These are phyloP conservation scores for Pseudotulostoma volvatum DNA, from an alignment of 495 filamentous ascomycete genomes.

Conservation along the genomic window DNA sequence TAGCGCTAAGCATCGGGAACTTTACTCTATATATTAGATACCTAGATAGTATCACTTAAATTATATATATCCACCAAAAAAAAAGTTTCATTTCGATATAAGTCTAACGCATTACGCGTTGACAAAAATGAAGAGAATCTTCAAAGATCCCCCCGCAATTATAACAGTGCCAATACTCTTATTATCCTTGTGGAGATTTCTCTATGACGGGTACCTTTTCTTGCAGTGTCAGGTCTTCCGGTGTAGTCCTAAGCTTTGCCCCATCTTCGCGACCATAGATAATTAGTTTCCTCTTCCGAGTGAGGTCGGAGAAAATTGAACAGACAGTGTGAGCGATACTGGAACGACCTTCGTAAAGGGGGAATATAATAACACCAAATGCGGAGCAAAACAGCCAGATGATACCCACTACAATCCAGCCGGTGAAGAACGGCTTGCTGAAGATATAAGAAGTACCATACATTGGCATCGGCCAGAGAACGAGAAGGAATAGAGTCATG, in stretches of 20 bases:
- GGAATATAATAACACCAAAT: constrained; percentile 64
- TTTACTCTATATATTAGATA: too few species aligned
- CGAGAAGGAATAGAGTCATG: constrained; percentile 59
- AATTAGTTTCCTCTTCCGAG: constrained; percentile 34
- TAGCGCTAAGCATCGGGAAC: too few species aligned
- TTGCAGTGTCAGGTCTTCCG: constrained; percentile 17
- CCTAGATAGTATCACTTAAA: too few species aligned
- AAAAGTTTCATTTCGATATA: too few species aligned
- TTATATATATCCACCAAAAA: too few species aligned
- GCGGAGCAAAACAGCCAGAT: constrained; percentile 71
- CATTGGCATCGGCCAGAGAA: constrained; percentile 93
- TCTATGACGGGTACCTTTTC: too few species aligned
- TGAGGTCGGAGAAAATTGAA: constrained; percentile 51
- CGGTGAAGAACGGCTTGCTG: constrained; percentile 80
- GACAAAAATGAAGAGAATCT: too few species aligned
- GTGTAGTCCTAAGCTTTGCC: constrained; percentile 9
- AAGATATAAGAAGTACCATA: constrained; percentile 81
- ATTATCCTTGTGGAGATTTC: too few species aligned
- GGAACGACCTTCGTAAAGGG: constrained; percentile 61
- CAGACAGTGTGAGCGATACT: constrained; percentile 49
- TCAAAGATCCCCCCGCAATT: too few species aligned
- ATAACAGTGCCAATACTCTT: too few species aligned
- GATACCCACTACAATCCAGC: constrained; percentile 76
- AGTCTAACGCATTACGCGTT: too few species aligned
- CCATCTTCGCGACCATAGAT: constrained; percentile 11